A percentile compares a stretch with the other conserved stretches of the same genome.
These are phyloP conservation scores for Kazachstania taianensis DNA, from an alignment of 805 yeast genomes.

Conservation along the genomic window DNA sequence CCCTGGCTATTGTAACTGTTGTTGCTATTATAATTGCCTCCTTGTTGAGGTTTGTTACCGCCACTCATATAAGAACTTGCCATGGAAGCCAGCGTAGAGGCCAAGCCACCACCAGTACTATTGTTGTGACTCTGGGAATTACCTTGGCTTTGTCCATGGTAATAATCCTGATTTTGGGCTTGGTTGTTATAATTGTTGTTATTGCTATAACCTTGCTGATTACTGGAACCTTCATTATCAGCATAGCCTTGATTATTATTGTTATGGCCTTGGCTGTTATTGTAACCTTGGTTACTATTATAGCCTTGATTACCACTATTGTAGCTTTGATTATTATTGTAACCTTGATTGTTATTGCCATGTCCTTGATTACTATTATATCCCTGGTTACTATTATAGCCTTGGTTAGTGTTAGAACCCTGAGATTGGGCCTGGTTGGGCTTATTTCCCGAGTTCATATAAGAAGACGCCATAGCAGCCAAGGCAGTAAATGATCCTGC, in stretches of 20 bases:
- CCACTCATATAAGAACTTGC: constrained; percentile 12
- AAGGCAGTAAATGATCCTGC: constrained; percentile 13
- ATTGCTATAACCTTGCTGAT: constrained; percentile 1
- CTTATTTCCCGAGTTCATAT: constrained; percentile 4
- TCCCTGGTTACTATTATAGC: constrained; percentile 1
- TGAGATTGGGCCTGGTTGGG: constrained; percentile 1
- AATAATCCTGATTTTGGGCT: constrained; percentile 4
- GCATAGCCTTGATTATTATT: background rate
- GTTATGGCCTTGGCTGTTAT: background rate
- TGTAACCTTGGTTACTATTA: background rate
- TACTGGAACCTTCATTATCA: background rate
- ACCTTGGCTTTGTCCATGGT: constrained; percentile 3
- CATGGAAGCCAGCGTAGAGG: constrained; percentile 15
- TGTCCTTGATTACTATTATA: constrained; percentile 3
- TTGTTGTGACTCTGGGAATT: background rate
- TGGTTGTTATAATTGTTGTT: constrained; percentile 1
- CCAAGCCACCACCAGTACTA: background rate
- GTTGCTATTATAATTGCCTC: no score
- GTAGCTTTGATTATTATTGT: constrained; percentile 1
- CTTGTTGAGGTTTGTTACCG: constrained; percentile 5
- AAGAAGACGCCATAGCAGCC: constrained; percentile 15
- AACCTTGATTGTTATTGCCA: constrained; percentile 3
- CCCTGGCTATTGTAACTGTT: background rate
- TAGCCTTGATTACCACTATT: background rate
- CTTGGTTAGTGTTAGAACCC: background rate